Evolutionary conservation across 208 protist genomes (phyloP).

Genomic region (Phytomonas sp.): DNA sequence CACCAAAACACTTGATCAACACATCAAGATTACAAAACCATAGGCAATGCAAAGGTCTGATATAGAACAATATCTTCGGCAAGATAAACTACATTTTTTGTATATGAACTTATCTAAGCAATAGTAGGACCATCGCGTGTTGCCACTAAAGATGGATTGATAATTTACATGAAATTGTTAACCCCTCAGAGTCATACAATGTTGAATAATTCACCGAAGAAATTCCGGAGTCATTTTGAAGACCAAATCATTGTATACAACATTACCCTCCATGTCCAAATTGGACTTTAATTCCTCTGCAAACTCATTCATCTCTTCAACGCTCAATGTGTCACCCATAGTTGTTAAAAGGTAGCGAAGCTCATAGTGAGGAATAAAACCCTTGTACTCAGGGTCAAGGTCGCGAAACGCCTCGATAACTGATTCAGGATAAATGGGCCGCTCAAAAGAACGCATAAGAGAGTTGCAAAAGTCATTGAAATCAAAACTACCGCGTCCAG

Average conservation of each 20-base stretch:
- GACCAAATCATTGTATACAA: constrained; percentile 61
- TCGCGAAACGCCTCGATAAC: constrained; percentile 88
- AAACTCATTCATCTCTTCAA: constrained; percentile 88
- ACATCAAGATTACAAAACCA: neutral
- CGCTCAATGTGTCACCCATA: constrained; percentile 87
- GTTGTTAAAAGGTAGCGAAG: constrained; percentile 92
- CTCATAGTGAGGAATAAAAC: constrained; percentile 88
- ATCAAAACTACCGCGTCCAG: constrained; percentile 50
- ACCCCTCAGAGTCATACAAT: neutral
- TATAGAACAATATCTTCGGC: neutral
- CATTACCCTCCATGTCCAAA: constrained; percentile 85
- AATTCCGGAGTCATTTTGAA: constrained; percentile 84
- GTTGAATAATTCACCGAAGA: constrained; percentile 31
- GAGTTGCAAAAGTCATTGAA: constrained; percentile 75
- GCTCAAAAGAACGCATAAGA: constrained; percentile 49
- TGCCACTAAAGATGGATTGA: neutral
- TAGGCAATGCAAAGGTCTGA: neutral
- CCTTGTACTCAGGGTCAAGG: constrained; percentile 92
- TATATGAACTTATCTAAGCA: neutral
- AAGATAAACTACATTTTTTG: constrained; percentile 3
- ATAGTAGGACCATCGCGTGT: neutral
- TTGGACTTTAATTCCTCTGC: constrained; percentile 79
- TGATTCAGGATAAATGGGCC: constrained; percentile 52
- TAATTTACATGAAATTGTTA: constrained; percentile 8
- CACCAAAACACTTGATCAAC: neutral